These are phyloP conservation scores for Lasiodiplodia sp. DNA, from an alignment of 2,329 filamentous ascomycete species.

Conservation along the genomic window DNA sequence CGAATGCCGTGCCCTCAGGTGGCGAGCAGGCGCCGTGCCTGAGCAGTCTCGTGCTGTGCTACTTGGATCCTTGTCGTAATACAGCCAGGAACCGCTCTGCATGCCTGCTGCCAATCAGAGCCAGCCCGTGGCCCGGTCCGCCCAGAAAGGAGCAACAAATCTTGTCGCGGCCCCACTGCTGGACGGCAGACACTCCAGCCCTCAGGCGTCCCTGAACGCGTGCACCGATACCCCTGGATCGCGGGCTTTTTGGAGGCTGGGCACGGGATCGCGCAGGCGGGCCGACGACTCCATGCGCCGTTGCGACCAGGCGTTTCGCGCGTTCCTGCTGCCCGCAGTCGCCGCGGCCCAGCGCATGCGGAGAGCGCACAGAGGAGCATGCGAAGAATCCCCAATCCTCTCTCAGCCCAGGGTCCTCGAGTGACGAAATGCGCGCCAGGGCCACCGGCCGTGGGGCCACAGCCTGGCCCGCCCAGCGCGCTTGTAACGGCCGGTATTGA, in stretches of 20 bases:
- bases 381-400: constrained; percentile 1
- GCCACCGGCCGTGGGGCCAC: constrained; percentile 9
- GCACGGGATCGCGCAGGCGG: constrained; percentile 19
- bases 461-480: constrained; percentile 7
- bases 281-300: constrained; percentile 14
- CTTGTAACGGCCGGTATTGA: constrained; percentile 11
- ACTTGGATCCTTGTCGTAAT: constrained; percentile 10
- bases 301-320: background rate
- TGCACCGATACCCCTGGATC: constrained; percentile 20
- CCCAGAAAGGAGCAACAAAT: constrained; percentile 23
- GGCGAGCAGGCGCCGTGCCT: constrained; percentile 27
- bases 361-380: constrained; percentile 2
- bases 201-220: constrained; percentile 21
- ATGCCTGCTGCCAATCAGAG: constrained; percentile 21
- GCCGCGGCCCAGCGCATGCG: background rate
- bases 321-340: constrained; percentile 13
- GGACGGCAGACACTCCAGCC: constrained; percentile 16
- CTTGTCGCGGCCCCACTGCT: constrained; percentile 18
- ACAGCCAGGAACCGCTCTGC: constrained; percentile 23
- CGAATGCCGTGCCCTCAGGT: constrained; percentile 9
- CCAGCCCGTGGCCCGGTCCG: constrained; percentile 6
- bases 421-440: constrained; percentile 20
- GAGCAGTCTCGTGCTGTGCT: constrained; percentile 26
- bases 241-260: constrained; percentile 16
- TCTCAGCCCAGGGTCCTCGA: constrained; percentile 23